These are phyloP conservation scores for Spirogloea muscicola DNA, from an alignment of 139 green algal species.

Conservation along the genomic window DNA sequence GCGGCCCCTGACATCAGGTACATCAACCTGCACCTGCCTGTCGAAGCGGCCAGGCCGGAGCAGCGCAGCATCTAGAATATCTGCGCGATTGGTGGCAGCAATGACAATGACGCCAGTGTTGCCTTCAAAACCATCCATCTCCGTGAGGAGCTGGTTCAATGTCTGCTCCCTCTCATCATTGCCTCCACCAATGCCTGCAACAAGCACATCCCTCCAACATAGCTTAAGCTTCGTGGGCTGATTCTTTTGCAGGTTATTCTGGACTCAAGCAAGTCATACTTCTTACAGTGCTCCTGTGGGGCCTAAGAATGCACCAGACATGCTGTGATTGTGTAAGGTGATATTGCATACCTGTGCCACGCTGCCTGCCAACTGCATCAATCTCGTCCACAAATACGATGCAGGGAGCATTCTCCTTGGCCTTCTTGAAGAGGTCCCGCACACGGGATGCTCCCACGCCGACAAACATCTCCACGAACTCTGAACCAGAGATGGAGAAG, in stretches of 20 bases:
- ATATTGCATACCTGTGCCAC: conserved; percentile 86
- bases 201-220: conserved; percentile 87
- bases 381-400: conserved; percentile 99
- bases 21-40: conserved; percentile 86
- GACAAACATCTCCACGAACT: conserved; percentile 99
- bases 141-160: conserved; percentile 74
- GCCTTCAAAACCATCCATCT: conserved; percentile 98
- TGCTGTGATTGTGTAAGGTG: too few species aligned
- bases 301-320: too few species aligned
- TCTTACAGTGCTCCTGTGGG: too few species aligned
- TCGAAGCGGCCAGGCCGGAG: conserved; percentile 97
- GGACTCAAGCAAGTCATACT: too few species aligned
- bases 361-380: conserved; percentile 90
- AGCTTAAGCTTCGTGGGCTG: conserved; percentile 89
- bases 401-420: conserved; percentile 97
- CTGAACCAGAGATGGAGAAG: conserved; percentile 96
- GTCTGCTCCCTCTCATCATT: conserved; percentile 96
- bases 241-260: too few species aligned
- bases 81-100: conserved; percentile 93
- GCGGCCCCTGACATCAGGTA: conserved; percentile 92
- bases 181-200: conserved; percentile 90
- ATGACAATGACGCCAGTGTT: conserved; percentile 98
- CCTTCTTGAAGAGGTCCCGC: conserved; percentile 97
- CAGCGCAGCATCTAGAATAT: conserved; percentile 96
- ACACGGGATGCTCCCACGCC: conserved; percentile 93